These are phyloP conservation scores for Tuber umbilicatum DNA, from an alignment of 495 filamentous ascomycete species.

Conservation along the genomic window DNA sequence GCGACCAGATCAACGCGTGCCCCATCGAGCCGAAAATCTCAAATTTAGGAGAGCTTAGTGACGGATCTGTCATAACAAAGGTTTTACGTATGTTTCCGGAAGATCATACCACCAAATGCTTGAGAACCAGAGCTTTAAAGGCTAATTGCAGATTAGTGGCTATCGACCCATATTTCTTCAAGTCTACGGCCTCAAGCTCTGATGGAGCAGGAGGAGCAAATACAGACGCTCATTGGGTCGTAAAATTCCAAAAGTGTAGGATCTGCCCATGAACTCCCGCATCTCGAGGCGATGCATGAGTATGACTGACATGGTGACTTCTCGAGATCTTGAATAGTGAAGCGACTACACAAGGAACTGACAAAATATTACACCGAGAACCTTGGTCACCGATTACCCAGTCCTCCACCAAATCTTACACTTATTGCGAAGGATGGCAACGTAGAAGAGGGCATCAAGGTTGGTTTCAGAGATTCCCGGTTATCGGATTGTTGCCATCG, in stretches of 20 bases:
- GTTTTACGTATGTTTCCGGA: constrained; percentile 34
- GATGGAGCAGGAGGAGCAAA: constrained; percentile 28
- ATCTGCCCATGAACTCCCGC: background rate
- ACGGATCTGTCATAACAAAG: constrained; percentile 38
- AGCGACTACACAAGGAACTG: constrained; percentile 39
- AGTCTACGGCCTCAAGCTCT: constrained; percentile 30
- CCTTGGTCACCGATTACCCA: constrained; percentile 37
- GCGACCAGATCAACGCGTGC: constrained; percentile 41
- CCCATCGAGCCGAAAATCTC: constrained; percentile 41
- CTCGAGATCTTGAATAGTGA: constrained; percentile 14
- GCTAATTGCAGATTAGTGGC: constrained; percentile 29
- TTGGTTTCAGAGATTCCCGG: background rate
- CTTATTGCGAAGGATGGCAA: constrained; percentile 41
- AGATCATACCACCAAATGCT: background rate
- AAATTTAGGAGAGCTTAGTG: constrained; percentile 34
- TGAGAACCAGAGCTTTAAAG: background rate
- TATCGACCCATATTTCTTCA: constrained; percentile 42
- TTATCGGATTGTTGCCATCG: background rate
- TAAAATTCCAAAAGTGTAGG: constrained; percentile 36
- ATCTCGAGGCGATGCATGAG: background rate
- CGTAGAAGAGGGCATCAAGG: constrained; percentile 39
- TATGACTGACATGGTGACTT: background rate
- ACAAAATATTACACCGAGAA: constrained; percentile 39
- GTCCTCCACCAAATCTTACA: constrained; percentile 36
- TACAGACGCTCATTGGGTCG: constrained; percentile 36